Conservation (phyloP, 768 basidiomycete species). For the Xerocomellus chrysenteron region DNA sequence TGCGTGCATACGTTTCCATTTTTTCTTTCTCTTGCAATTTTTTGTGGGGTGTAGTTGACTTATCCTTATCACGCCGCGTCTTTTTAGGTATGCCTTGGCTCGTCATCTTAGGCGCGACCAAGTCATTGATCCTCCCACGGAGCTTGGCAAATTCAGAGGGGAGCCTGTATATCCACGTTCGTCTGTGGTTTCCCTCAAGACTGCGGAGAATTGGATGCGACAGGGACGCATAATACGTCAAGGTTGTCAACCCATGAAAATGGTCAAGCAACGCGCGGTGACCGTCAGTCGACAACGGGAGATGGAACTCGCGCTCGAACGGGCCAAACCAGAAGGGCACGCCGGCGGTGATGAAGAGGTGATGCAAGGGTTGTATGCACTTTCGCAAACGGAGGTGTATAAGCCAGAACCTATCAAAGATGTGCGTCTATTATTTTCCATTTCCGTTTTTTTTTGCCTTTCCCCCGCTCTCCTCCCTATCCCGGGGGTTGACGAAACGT, state of each 20-base stretch:
- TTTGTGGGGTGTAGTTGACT: neutral
- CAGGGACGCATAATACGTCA: slow-evolving; percentile 70
- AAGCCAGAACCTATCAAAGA: slow-evolving; percentile 78
- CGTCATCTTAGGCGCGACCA: slow-evolving; percentile 89
- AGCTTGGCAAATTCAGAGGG: slow-evolving; percentile 89
- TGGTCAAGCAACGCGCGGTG: slow-evolving; percentile 79
- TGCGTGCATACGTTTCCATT: slow-evolving; percentile 29
- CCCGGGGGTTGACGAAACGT: slow-evolving; percentile 2
- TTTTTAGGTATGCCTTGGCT: slow-evolving; percentile 70
- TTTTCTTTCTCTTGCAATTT: slow-evolving; percentile 26
- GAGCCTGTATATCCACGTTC: slow-evolving; percentile 89
- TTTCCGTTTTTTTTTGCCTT: neutral
- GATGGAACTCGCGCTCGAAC: slow-evolving; percentile 55
- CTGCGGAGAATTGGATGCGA: slow-evolving; percentile 94
- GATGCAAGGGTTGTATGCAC: slow-evolving; percentile 86
- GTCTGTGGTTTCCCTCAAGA: slow-evolving; percentile 82
- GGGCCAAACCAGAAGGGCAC: slow-evolving; percentile 35
- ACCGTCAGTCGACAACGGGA: slow-evolving; percentile 80
- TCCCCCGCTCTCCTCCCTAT: neutral
- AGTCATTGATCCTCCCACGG: slow-evolving; percentile 75
- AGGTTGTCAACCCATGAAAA: slow-evolving; percentile 85
- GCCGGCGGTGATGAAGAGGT: slow-evolving; percentile 48
- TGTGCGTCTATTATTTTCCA: slow-evolving; percentile 53
- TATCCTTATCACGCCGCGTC: slow-evolving; percentile 1
- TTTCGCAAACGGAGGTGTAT: slow-evolving; percentile 82